Evolutionary conservation across 2,329 filamentous ascomycete genomes (phyloP), one percentile per base, ranked within the genome.

Genomic region (Lachnellula subtilissima): DNA sequence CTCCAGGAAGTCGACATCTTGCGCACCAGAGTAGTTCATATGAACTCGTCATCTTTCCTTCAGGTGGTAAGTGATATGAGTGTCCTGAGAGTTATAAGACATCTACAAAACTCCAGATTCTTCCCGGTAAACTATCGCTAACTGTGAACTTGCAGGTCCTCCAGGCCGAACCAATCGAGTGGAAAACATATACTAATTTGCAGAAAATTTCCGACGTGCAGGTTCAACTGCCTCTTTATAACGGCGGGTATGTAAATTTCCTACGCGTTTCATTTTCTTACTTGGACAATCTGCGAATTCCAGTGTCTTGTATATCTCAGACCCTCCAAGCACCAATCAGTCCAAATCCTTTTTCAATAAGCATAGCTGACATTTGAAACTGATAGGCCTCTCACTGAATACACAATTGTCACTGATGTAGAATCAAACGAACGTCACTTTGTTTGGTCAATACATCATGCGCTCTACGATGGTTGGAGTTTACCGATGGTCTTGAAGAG

Each of bases 391-490:
- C 56, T 65, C 17, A 52, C 55, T 36, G 43, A 54, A 46, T 61
- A 56, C 55, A 55, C 59, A 15, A 55, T 61, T 45, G 42, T 63
- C 42, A 43, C 25, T 39, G 9, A 52, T 36, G 11, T 3, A 25
- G 17, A 51, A 9, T 53, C 52, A 37, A 46, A 67, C 28, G 50
- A 50, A 23, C 70, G 47, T 12, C 68, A 73, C 61, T 80, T 82
- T 55, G 74, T 81, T 17, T 67, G 79, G 57, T 78, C 77, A 1
- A 78, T 81, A 70, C 79, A 83, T 59, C 80, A 83, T 61, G 77
- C 76, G 4, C 63, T 82, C 0, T 83, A 82, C 56, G 80, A 83
- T 52, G 80, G 79, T 17, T 82, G 79, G 79, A 76, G 74, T 0
- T 58, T 69, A 52, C 64, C 67, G 2, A 37, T 69, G 36, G 58